These are phyloP conservation scores for Mortierella sp. DNA, from an alignment of 371 early-diverging fungal genomes.

Conservation along the genomic window DNA sequence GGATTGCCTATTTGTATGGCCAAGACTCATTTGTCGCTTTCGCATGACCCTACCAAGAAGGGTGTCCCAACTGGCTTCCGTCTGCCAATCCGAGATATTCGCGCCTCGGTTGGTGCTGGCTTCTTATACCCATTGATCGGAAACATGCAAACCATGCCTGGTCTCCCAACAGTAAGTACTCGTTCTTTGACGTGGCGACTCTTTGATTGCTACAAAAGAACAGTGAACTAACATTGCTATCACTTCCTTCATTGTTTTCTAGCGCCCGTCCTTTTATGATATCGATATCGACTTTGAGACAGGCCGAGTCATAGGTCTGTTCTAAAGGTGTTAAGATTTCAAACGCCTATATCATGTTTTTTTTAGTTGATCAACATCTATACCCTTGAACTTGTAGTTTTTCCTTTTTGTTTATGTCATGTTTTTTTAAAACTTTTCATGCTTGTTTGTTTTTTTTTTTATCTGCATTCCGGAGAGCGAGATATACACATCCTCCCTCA, in stretches of 20 bases:
- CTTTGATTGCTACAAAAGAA: neutral
- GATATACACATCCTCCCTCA: too few species aligned
- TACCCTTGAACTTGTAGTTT: neutral
- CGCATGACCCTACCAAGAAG: conserved; percentile 92
- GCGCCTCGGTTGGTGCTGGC: conserved; percentile 97
- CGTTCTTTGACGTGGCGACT: neutral
- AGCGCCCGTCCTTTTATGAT: conserved; percentile 96
- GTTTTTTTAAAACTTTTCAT: neutral
- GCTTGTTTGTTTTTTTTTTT: neutral
- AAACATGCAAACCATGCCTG: conserved; percentile 98
- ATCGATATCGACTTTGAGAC: conserved; percentile 92
- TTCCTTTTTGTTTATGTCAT: neutral
- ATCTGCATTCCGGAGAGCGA: neutral
- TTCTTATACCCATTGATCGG: conserved; percentile 97
- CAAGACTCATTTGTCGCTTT: conserved; percentile 95
- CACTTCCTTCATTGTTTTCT: conserved; percentile 1
- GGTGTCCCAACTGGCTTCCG: conserved; percentile 94
- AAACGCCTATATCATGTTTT: neutral
- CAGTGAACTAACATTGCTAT: neutral
- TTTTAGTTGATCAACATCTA: neutral
- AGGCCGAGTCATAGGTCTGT: conserved; percentile 88
- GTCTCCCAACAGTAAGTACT: conserved; percentile 83
- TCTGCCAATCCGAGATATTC: conserved; percentile 94
- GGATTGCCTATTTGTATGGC: conserved; percentile 97
- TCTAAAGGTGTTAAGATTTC: conserved; percentile 70